phyloP scores from a whole-genome alignment of 2,329 filamentous ascomycete species.

The Fusarium phyllophilum region DNA sequence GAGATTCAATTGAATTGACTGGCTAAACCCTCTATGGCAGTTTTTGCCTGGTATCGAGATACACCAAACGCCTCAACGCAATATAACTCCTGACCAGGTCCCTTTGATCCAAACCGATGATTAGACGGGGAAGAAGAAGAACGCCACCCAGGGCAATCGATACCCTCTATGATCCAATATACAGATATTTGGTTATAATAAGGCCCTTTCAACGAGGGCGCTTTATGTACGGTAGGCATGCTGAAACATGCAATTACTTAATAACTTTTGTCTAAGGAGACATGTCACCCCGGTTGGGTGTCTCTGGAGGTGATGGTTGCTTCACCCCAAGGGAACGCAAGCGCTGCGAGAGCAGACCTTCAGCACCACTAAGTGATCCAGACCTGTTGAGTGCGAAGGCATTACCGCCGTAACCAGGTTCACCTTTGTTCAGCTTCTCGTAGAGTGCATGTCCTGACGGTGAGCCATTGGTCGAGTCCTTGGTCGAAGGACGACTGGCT shows the following conservation, averaged over 20 bases:
- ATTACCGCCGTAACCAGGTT: conserved; percentile 70
- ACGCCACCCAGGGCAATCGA: conserved; percentile 9
- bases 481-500: conserved; percentile 49
- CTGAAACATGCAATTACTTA: not conserved
- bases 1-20: conserved; percentile 21
- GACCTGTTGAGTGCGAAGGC: conserved; percentile 54
- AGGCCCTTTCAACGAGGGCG: not conserved
- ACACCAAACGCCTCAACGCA: conserved; percentile 25
- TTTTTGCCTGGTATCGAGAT: conserved; percentile 26
- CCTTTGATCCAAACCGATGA: not conserved
- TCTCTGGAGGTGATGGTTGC: conserved; percentile 21
- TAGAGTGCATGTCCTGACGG: conserved; percentile 57
- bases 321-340: conserved; percentile 70
- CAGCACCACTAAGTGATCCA: conserved; percentile 56
- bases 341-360: conserved; percentile 76
- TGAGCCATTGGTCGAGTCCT: conserved; percentile 47
- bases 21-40: conserved; percentile 7
- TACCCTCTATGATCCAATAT: conserved; percentile 11
- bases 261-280: conserved; percentile 8
- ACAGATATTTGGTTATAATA: not conserved
- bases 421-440: conserved; percentile 74
- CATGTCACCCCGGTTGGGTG: not conserved
- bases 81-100: not conserved
- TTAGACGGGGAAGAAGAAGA: not conserved
- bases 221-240: conserved; percentile 11